Conservation (phyloP, 1,284 basidiomycete species). For the Kalmanozyma brasiliensis region DNA sequence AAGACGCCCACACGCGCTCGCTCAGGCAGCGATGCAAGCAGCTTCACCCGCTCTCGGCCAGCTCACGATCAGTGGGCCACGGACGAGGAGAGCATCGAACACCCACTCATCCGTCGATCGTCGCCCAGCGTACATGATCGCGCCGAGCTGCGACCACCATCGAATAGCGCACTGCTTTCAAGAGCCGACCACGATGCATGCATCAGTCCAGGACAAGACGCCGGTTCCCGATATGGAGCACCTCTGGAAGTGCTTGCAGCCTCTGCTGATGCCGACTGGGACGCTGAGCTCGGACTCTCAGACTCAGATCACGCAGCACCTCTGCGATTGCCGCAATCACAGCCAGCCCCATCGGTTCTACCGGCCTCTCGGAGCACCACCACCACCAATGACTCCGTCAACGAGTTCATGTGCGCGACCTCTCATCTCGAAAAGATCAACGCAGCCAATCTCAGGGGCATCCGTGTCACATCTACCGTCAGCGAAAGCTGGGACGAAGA, state of each 20-base stretch:
- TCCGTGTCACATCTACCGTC: constrained; percentile 40
- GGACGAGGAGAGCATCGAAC: constrained; percentile 24
- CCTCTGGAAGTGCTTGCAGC: neutral
- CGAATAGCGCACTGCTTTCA: neutral
- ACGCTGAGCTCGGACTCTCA: constrained; percentile 38
- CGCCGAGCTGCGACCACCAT: neutral
- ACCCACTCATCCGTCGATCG: neutral
- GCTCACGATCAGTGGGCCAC: constrained; percentile 18
- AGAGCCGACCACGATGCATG: neutral
- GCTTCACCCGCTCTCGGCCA: constrained; percentile 45
- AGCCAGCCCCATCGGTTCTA: neutral
- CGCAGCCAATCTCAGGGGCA: constrained; percentile 22
- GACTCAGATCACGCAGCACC: constrained; percentile 21
- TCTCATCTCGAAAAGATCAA: constrained; percentile 9
- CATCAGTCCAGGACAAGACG: neutral
- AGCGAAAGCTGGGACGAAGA: constrained; percentile 60
- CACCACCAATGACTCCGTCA: neutral
- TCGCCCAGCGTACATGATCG: neutral
- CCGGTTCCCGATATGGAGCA: neutral
- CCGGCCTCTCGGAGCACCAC: neutral
- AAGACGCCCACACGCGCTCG: constrained; percentile 16
- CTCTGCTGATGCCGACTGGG: constrained; percentile 40
- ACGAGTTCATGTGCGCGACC: neutral
- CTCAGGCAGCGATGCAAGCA: constrained; percentile 35
- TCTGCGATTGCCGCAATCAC: constrained; percentile 21